Evolutionary conservation across 495 filamentous ascomycete species (phyloP).

Genomic region (Hapsidospora chrysogenum): DNA sequence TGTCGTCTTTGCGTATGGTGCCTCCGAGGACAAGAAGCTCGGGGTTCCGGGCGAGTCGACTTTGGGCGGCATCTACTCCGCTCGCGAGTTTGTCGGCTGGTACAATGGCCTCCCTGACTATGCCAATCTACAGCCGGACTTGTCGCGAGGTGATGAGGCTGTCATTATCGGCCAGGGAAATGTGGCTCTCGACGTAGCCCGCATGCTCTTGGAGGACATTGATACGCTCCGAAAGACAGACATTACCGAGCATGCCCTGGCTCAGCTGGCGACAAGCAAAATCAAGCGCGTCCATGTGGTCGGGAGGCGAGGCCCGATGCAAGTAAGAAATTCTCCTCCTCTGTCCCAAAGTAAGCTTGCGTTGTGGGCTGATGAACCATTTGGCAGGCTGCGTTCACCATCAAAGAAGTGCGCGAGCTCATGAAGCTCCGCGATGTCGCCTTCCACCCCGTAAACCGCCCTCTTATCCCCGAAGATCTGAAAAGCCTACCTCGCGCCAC

Average conservation of each 20-base stretch:
- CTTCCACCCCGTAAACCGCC: conserved; percentile 50
- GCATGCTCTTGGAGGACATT: conserved; percentile 63
- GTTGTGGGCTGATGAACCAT: neutral
- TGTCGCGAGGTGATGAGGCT: conserved; percentile 65
- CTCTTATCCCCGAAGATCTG: conserved; percentile 46
- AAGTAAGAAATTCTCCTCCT: conserved; percentile 27
- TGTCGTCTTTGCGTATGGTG: conserved; percentile 84
- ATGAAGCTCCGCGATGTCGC: conserved; percentile 57
- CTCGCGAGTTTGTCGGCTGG: conserved; percentile 92
- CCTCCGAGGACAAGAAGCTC: conserved; percentile 62
- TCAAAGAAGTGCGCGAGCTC: conserved; percentile 81
- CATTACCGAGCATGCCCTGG: conserved; percentile 69
- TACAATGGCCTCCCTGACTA: conserved; percentile 91
- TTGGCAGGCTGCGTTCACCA: conserved; percentile 69
- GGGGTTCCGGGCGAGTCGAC: conserved; percentile 66
- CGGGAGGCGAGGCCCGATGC: conserved; percentile 74
- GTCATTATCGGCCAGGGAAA: conserved; percentile 91
- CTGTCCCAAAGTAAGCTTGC: neutral
- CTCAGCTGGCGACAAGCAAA: conserved; percentile 51
- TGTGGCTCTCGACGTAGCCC: conserved; percentile 83
- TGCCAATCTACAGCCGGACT: conserved; percentile 55
- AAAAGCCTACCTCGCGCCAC: conserved; percentile 51
- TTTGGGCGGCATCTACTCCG: conserved; percentile 63
- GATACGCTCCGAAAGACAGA: conserved; percentile 65
- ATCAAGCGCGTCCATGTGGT: conserved; percentile 71